These are phyloP conservation scores for Chamaecyparis obtusa DNA, from an alignment of 75 land plant genomes.

Conservation along the genomic window DNA sequence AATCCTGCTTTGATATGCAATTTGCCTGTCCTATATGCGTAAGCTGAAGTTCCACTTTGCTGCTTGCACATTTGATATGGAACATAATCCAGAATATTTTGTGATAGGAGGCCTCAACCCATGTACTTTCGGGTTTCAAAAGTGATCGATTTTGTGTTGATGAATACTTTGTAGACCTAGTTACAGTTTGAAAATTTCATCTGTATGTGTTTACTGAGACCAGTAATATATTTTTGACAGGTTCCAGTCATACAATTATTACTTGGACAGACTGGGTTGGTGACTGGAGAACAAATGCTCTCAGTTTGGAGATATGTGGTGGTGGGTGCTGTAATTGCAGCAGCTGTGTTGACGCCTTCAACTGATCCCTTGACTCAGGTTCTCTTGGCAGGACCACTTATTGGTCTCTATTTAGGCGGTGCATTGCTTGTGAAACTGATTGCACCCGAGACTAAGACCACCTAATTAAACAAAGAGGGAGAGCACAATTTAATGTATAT, in stretches of 20 bases:
- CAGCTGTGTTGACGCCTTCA: conserved; percentile 98
- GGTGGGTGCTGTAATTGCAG: conserved; percentile 92
- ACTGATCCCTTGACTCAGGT: conserved; percentile 97
- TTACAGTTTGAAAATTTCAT: background rate
- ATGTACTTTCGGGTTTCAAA: background rate
- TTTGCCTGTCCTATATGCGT: background rate
- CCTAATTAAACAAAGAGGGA: background rate
- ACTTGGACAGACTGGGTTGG: conserved; percentile 87
- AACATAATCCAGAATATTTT: background rate
- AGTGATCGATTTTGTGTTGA: background rate
- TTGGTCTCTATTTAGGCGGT: conserved; percentile 96
- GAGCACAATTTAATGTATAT: background rate
- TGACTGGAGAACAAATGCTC: conserved; percentile 93
- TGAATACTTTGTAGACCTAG: background rate
- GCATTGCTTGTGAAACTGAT: conserved; percentile 76
- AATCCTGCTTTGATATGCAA: background rate
- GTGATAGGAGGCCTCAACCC: background rate
- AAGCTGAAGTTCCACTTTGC: background rate
- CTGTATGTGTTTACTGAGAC: background rate
- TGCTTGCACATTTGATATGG: background rate
- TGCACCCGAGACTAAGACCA: conserved; percentile 17
- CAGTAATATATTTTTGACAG: conserved; percentile 31
- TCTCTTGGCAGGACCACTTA: conserved; percentile 85
- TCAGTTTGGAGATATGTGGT: conserved; percentile 99
- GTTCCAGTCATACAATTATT: conserved; percentile 95